A percentile compares a stretch with the other conserved stretches of the same genome.
phyloP scores from a whole-genome alignment of 148 eudicot species.

The Camellia japonica region DNA sequence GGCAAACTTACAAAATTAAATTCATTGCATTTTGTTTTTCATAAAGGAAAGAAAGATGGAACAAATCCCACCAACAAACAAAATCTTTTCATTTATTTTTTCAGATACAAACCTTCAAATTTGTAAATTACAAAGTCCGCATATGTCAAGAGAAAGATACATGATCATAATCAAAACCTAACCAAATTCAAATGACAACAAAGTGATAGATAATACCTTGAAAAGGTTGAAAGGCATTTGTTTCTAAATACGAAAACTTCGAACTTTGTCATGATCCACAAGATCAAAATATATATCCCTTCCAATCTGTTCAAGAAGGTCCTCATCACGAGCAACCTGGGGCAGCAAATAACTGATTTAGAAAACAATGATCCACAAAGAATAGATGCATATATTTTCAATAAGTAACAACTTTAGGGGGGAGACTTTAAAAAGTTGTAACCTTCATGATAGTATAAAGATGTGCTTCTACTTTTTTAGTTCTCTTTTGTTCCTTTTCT shows the following conservation, averaged over 20 bases:
- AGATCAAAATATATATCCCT: conserved; percentile 80
- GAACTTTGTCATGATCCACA: conserved; percentile 86
- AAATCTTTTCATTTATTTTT: neutral
- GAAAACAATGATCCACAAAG: neutral
- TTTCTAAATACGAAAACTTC: conserved; percentile 71
- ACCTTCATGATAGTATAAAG: conserved; percentile 92
- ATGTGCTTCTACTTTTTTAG: conserved; percentile 77
- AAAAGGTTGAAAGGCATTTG: conserved; percentile 64
- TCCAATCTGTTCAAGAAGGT: conserved; percentile 72
- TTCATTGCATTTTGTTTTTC: neutral
- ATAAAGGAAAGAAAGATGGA: too few species aligned
- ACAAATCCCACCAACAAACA: neutral
- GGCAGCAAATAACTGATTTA: conserved; percentile 6
- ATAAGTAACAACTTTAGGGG: neutral
- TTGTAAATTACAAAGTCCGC: neutral
- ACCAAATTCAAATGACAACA: conserved; percentile 9
- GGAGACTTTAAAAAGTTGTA: neutral
- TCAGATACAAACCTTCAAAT: neutral
- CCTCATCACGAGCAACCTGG: conserved; percentile 84
- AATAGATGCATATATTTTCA: neutral
- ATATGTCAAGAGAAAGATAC: neutral
- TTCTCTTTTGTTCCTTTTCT: conserved; percentile 78
- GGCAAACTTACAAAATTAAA: conserved; percentile 1
- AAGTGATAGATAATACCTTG: conserved; percentile 46
- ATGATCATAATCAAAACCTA: neutral